Percentiles rank a stretch among this genome's conserved stretches.
These are phyloP conservation scores for Lachancea lanzarotensis DNA, from an alignment of 805 yeast species.

Conservation along the genomic window DNA sequence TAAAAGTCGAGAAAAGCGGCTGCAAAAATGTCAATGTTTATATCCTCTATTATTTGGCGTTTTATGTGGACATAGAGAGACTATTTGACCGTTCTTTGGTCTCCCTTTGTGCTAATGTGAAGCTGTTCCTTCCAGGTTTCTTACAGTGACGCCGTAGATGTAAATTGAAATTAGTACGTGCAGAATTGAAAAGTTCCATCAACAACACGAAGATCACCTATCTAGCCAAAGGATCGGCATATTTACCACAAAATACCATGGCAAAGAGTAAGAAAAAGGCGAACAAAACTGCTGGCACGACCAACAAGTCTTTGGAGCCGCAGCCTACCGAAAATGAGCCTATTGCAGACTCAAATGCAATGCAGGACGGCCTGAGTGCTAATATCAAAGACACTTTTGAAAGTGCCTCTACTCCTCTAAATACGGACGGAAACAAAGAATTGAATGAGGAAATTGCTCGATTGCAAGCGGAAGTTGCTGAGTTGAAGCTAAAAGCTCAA, in stretches of 20 bases:
- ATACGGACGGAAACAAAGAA: background rate
- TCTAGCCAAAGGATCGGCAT: background rate
- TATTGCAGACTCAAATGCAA: background rate
- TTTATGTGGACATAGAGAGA: too few relatives aligned
- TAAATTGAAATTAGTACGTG: too few relatives aligned
- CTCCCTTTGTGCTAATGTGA: too few relatives aligned
- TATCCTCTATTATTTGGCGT: too few relatives aligned
- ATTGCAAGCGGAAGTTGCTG: constrained; percentile 5
- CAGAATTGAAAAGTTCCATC: too few relatives aligned
- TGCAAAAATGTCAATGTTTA: too few relatives aligned
- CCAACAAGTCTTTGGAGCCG: constrained; percentile 2
- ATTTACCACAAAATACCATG: constrained; percentile 7
- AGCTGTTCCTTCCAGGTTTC: too few relatives aligned
- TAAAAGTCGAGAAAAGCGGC: background rate
- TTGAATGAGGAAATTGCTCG: constrained; percentile 1
- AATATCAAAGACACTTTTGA: background rate
- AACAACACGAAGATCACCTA: background rate
- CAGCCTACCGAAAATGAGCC: background rate
- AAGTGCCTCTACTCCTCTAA: background rate
- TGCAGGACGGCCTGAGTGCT: background rate
- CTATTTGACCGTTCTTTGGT: too few relatives aligned
- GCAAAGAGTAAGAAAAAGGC: constrained; percentile 19
- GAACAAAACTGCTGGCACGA: constrained; percentile 3
- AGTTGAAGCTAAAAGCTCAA: constrained; percentile 5
- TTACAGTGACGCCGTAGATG: too few relatives aligned